phyloP scores from a whole-genome alignment of 768 basidiomycete genomes.

The Leucocoprinus sp. region DNA sequence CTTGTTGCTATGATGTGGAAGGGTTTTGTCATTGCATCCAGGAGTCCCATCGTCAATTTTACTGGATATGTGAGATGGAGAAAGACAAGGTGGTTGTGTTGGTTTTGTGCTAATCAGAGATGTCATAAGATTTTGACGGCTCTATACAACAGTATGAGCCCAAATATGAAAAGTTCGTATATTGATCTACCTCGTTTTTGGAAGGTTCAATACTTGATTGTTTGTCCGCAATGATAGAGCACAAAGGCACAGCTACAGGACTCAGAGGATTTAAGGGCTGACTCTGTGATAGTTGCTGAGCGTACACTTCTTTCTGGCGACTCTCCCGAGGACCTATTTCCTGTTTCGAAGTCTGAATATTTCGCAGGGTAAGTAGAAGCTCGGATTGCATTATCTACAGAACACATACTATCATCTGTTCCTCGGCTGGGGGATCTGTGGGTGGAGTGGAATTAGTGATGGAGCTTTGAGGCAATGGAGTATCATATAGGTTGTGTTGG shows the following conservation, averaged over 20 bases:
- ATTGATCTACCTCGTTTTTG: conserved; percentile 1
- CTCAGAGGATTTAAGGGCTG: neutral
- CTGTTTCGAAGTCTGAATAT: neutral
- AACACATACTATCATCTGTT: neutral
- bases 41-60: neutral
- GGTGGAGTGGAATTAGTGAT: neutral
- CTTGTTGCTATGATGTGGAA: neutral
- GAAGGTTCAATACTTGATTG: neutral
- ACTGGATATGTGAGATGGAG: neutral
- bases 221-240: neutral
- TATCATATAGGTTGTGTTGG: neutral
- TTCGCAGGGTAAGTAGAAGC: neutral
- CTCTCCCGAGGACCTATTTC: too few relatives aligned
- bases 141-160: neutral
- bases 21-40: neutral
- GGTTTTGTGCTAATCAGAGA: neutral
- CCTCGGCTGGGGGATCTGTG: neutral
- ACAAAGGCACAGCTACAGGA: neutral
- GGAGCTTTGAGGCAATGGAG: neutral
- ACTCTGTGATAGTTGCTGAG: neutral
- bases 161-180: neutral
- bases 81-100: neutral
- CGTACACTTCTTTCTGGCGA: neutral
- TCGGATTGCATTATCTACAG: neutral
- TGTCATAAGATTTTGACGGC: neutral